Evolutionary conservation across 495 filamentous ascomycete genomes (phyloP).

Genomic region (Pyronema omphalodes): DNA sequence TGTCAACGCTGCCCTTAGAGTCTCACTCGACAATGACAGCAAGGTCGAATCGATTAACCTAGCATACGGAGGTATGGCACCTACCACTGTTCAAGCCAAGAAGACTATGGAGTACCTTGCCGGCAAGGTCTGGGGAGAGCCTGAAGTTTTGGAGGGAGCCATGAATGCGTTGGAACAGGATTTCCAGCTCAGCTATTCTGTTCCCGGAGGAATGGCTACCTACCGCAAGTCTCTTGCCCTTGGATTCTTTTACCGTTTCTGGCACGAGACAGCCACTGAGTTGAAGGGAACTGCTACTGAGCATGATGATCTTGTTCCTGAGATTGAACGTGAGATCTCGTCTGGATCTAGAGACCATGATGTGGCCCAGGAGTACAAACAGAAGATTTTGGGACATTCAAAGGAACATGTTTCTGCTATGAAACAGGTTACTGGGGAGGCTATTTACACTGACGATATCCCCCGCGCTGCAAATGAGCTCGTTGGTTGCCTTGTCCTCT

Average conservation of each 20-base stretch:
- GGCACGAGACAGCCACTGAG: constrained; percentile 38
- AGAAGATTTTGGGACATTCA: constrained; percentile 63
- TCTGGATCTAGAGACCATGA: constrained; percentile 44
- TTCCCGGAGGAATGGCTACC: constrained; percentile 64
- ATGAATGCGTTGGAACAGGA: constrained; percentile 53
- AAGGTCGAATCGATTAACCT: constrained; percentile 42
- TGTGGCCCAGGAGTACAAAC: constrained; percentile 39
- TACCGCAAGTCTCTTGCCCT: constrained; percentile 58
- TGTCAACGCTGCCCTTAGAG: constrained; percentile 50
- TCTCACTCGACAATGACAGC: constrained; percentile 36
- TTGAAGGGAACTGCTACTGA: constrained; percentile 32
- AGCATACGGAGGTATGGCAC: constrained; percentile 59
- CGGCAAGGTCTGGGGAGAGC: constrained; percentile 48
- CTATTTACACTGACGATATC: constrained; percentile 93
- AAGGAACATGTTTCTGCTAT: constrained; percentile 76
- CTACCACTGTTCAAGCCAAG: constrained; percentile 52
- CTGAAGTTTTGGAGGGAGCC: constrained; percentile 44
- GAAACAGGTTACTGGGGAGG: constrained; percentile 86
- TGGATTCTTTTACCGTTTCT: constrained; percentile 53
- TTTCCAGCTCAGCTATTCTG: constrained; percentile 52
- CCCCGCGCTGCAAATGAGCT: constrained; percentile 73
- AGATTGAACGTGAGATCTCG: constrained; percentile 50
- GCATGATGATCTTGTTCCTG: constrained; percentile 40
- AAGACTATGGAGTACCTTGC: constrained; percentile 39
- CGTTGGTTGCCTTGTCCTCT: constrained; percentile 72